Base-by-base conservation (phyloP, 768 basidiomycete genomes). In the Calocybe gangraenosa region DNA sequence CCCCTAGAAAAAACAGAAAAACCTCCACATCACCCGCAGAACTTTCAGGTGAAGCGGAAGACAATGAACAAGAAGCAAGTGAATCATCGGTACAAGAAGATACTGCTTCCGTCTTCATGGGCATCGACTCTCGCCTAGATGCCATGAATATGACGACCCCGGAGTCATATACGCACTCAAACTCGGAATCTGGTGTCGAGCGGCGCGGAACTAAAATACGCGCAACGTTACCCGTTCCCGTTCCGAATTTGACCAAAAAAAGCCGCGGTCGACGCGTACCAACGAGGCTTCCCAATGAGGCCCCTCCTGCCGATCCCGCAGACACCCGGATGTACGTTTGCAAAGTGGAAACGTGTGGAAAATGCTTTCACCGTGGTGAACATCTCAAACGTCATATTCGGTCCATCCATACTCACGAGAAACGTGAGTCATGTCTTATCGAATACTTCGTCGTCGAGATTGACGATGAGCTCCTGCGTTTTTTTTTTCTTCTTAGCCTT, bases 221-320 rank as follows among this genome's bases (percentile, higher is more conserved):
- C 46, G 74, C 74, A 9, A 69, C 74, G 5, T 73, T 81, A 37
- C 85, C 85, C 18, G 71, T 81, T 20, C 85, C 85, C 10, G 83
- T 87, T 33, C 85, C 86, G 28, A 84, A 86, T 62, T 59, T 89
- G 49, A 88, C 82, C 36, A 89, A 88, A 70, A 87, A 85, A 67
- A 84, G 82, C 54, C 79, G 87, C 42, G 87, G 87, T 10, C 78
- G 87, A 30, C 75, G 83, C 47, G 87, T 89, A 17, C 87, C 86
- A 3, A 87, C 82, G 2, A 66, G 66, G 42, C 30, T 52, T 8
- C 46, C 49, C 10, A 34, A 36, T 13, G 50, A 51, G 21, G 50
- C 54, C 7, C 34, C 20, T 13, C 48, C 54, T 14, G 43, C 22
- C 41, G 41, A 52, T 40, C 44, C 51, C 38, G 59, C 55, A 37